Evolutionary conservation across 148 eudicot species (phyloP).

Genomic region (Heliosperma pusillum): DNA sequence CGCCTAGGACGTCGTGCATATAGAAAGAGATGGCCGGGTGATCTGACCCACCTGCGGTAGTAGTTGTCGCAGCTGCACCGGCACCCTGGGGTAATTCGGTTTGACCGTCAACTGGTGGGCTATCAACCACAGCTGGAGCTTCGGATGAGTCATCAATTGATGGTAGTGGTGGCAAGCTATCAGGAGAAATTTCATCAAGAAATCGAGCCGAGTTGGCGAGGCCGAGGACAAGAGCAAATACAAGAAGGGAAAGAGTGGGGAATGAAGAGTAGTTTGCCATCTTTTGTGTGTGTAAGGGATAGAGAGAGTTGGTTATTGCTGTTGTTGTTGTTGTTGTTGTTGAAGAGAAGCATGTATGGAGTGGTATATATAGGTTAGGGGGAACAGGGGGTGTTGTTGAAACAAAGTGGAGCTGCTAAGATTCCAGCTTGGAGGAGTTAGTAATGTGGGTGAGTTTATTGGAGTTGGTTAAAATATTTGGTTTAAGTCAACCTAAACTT

Average conservation of each 20-base stretch:
- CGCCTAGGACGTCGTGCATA: slow-evolving; percentile 92
- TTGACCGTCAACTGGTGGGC: slow-evolving; percentile 1
- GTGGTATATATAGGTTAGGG: neutral
- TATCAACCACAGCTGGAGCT: slow-evolving; percentile 36
- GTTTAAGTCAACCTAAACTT: neutral
- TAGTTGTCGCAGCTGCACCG: neutral
- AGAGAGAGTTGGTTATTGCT: neutral
- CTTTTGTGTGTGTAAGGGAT: neutral
- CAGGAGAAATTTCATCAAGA: slow-evolving; percentile 34
- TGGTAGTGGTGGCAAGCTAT: slow-evolving; percentile 30
- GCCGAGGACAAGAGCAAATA: slow-evolving; percentile 39
- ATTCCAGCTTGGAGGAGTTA: neutral
- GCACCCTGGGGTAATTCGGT: neutral
- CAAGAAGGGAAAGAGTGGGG: slow-evolving; percentile 38
- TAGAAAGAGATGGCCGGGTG: slow-evolving; percentile 62
- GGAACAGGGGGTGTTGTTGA: too few relatives aligned
- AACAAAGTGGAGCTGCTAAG: too few relatives aligned
- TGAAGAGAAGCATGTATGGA: neutral
- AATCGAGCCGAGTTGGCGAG: slow-evolving; percentile 52
- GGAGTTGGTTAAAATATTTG: neutral
- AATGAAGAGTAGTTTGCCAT: slow-evolving; percentile 37
- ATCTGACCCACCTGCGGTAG: neutral
- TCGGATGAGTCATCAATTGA: slow-evolving; percentile 36
- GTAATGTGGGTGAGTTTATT: neutral
- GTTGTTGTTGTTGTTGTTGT: neutral